Evolutionary conservation across 2,329 filamentous ascomycete genomes (phyloP).

Genomic region (Nemania diffusa): DNA sequence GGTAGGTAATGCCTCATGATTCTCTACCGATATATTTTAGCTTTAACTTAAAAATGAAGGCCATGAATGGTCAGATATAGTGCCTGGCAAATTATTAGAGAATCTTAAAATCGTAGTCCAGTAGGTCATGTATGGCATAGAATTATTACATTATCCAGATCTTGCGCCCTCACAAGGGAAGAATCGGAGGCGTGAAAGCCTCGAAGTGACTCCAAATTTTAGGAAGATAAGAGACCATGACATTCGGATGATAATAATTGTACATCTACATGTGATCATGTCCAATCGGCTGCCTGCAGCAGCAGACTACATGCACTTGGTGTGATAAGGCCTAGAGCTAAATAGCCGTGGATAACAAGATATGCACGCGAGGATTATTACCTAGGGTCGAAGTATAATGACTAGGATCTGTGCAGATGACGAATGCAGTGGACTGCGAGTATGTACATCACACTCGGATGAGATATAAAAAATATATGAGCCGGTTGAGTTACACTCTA

Average conservation of each 20-base stretch:
- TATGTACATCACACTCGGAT: neutral
- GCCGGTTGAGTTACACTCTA: conserved; percentile 4
- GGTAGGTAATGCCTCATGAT: no score
- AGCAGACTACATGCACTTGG: neutral
- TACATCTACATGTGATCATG: neutral
- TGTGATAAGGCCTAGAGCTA: neutral
- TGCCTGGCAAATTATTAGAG: neutral
- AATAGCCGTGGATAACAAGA: neutral
- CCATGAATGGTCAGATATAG: neutral
- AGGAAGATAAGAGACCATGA: neutral
- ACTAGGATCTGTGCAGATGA: neutral
- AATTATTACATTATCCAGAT: neutral
- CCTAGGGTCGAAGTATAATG: neutral
- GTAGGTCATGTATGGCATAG: neutral
- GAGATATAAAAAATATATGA: neutral
- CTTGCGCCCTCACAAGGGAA: neutral
- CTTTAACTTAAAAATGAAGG: no score
- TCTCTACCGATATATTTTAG: no score
- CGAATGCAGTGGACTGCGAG: neutral
- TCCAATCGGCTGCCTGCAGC: neutral
- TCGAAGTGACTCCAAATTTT: neutral
- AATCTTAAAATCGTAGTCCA: neutral
- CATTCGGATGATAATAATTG: neutral
- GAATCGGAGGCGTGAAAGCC: neutral
- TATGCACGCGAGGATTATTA: neutral